A percentile compares a stretch with the other conserved stretches of the same genome.
phyloP scores from a whole-genome alignment of 2,329 filamentous ascomycete species.

The Alternaria postmessia region DNA sequence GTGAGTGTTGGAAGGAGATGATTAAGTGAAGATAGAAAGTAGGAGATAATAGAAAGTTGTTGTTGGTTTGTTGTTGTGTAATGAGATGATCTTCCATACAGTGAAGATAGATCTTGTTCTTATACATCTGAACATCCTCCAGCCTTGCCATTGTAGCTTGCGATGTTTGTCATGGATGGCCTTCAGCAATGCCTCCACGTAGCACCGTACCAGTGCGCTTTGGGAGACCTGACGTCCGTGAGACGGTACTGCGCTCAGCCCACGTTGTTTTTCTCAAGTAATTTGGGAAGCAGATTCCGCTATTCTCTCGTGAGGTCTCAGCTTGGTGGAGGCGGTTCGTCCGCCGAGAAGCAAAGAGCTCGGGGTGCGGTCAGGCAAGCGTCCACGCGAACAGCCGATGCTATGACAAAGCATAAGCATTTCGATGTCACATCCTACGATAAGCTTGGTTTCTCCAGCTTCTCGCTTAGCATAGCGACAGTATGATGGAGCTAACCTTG shows the following conservation, averaged over 20 bases:
- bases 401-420: not conserved
- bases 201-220: not conserved
- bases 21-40: not conserved
- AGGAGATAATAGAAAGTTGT: conserved; percentile 6
- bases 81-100: not conserved
- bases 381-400: not conserved
- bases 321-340: conserved; percentile 7
- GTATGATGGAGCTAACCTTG: not conserved
- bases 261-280: not conserved
- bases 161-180: not conserved
- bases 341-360: not conserved
- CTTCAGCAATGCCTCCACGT: conserved; percentile 6
- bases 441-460: not conserved
- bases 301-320: conserved; percentile 6
- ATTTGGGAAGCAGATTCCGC: not conserved
- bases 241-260: not conserved
- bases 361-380: not conserved
- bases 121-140: conserved; percentile 4
- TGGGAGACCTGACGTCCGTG: not conserved
- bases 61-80: conserved; percentile 10
- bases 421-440: not conserved
- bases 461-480: not conserved
- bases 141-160: not conserved
- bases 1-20: not conserved
- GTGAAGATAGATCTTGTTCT: not conserved